Base-by-base conservation (phyloP, 371 early-diverging fungal genomes). In the Mortierella sp. region DNA sequence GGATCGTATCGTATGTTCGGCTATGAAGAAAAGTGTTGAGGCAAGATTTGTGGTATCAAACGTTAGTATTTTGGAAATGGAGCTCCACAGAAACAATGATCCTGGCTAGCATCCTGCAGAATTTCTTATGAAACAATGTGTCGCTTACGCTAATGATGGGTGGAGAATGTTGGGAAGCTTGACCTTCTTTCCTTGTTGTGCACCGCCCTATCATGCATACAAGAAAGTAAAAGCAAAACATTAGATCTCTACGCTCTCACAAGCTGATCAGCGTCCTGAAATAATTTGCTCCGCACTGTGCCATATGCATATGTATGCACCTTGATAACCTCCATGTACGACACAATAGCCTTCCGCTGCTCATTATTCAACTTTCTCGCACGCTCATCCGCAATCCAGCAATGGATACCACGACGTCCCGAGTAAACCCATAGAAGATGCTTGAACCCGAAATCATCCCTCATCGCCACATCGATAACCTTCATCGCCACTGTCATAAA, bases 381-480 rank as follows among this genome's bases (percentile, higher is more conserved):
- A 28, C 95, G 90, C 77, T 95, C 94, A 88, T 99, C 99, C 76
- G 94, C 96, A 21, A 99, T 97, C 99, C 99, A 99, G 89, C 99
- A 98, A 93, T 99, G 99, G 44, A 99, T 96, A 82, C 99, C 99
- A 89, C 99, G 96, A 80, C 99, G 95, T 77, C 99, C 99, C 52
- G 96, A 96, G 87, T 97, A 99, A 0, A 99, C 98, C 98, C 99
- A 99, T 65, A 99, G 89, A 14, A 98, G 80, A 78, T 98, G 94
- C 80, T 95, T 92, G 88, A 99, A 99, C 5, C 99, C 99, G 92
- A 99, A 99, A 85, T 99, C 98, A 38, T 97, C 96, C 86, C 89
- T 84, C n/a, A 97, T 84, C 14, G 92, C 90, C 8, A 87, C 87
- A 79, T 98, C 90, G 71, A 99, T 89, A 44, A 99, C 89, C 80